phyloP scores from a whole-genome alignment of 192 early-diverging fungal species.

The Funneliformis mosseae region DNA sequence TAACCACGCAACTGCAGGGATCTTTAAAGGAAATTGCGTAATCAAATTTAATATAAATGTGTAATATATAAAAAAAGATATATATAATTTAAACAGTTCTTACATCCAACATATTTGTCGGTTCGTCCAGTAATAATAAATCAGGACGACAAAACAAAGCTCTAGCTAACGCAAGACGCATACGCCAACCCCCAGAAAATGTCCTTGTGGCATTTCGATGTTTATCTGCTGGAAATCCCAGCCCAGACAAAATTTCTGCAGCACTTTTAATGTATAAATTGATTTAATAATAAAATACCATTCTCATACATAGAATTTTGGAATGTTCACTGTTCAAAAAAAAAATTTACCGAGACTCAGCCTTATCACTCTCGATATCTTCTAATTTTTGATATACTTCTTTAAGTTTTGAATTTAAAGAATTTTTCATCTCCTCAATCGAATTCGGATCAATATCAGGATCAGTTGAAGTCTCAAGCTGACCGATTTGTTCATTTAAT shows the following conservation, averaged over 20 bases:
- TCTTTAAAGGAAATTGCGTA: conserved; percentile 32
- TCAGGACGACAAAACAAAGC: conserved; percentile 97
- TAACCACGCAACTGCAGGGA: conserved; percentile 98
- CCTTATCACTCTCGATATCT: conserved; percentile 97
- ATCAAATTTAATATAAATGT: not conserved
- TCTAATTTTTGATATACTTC: conserved; percentile 82
- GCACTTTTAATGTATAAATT: conserved; percentile 57
- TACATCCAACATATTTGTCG: conserved; percentile 85
- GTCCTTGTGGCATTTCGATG: conserved; percentile 88
- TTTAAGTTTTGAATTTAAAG: conserved; percentile 65
- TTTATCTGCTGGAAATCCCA: conserved; percentile 83
- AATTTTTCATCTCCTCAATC: conserved; percentile 52
- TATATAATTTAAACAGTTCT: conserved; percentile 7
- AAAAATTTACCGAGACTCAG: conserved; percentile 75
- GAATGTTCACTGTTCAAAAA: not conserved
- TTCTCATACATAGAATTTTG: not conserved
- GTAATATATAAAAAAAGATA: not conserved
- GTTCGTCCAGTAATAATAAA: conserved; percentile 89
- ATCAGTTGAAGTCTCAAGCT: conserved; percentile 53
- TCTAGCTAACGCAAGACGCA: conserved; percentile 95
- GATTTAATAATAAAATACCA: not conserved
- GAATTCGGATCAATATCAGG: conserved; percentile 55
- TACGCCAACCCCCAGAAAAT: conserved; percentile 99
- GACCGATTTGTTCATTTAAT: conserved; percentile 56
- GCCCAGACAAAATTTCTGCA: conserved; percentile 93